phyloP scores from a whole-genome alignment of 805 yeast genomes.

The Tetrapisispora phaffii region DNA sequence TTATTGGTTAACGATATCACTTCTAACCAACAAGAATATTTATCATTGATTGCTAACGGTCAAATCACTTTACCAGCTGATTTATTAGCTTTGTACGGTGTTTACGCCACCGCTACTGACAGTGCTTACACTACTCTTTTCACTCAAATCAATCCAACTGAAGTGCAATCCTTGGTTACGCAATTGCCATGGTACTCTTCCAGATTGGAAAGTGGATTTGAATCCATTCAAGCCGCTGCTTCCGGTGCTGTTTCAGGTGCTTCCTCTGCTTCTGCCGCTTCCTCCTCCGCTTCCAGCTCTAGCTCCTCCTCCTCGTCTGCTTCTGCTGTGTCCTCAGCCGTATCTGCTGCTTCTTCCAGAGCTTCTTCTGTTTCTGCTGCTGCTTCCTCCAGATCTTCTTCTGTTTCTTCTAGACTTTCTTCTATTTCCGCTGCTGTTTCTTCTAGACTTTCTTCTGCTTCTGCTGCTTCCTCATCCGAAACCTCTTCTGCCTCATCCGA shows the following conservation, averaged over 20 bases:
- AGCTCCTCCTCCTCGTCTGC: conserved; percentile 2
- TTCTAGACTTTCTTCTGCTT: not conserved
- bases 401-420: conserved; percentile 4
- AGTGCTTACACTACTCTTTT: conserved; percentile 28
- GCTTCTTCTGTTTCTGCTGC: conserved; percentile 4
- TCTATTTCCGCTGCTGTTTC: not conserved
- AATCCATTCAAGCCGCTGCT: conserved; percentile 4
- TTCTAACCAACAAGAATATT: conserved; percentile 8
- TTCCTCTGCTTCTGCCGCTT: conserved; percentile 3
- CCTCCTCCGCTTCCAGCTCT: conserved; percentile 2
- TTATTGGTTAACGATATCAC: conserved; percentile 12
- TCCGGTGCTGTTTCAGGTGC: conserved; percentile 4
- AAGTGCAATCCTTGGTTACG: conserved; percentile 22
- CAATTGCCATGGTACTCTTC: conserved; percentile 29
- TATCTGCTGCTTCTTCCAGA: conserved; percentile 3
- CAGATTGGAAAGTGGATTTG: conserved; percentile 16
- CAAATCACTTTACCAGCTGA: conserved; percentile 22
- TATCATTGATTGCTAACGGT: not conserved
- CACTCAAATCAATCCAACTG: conserved; percentile 17
- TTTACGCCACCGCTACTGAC: conserved; percentile 27
- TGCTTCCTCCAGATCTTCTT: conserved; percentile 2
- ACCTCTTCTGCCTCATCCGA: conserved; percentile 5
- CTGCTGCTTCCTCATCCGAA: not conserved
- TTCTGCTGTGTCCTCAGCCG: not conserved
- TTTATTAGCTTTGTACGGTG: conserved; percentile 22